A percentile compares a stretch with the other conserved stretches of the same genome.
Conservation (phyloP, 495 filamentous ascomycete species). For the Penicillium arizonense region DNA sequence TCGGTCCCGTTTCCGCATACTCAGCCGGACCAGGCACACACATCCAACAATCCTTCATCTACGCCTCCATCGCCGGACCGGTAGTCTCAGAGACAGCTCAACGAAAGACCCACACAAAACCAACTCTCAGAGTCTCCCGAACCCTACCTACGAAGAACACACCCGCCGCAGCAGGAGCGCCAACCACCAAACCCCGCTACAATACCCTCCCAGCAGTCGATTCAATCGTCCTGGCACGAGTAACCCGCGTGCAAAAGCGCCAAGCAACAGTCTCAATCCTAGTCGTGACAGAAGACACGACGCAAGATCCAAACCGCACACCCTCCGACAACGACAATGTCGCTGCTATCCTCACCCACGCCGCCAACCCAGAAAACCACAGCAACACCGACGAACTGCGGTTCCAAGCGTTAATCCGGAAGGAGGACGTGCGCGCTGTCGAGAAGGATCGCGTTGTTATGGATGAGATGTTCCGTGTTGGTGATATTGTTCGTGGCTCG, state of each 20-base stretch:
- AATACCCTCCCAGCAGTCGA: conserved; percentile 80
- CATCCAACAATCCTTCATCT: conserved; percentile 65
- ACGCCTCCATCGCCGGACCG: conserved; percentile 67
- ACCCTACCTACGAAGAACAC: conserved; percentile 5
- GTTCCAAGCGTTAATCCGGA: conserved; percentile 56
- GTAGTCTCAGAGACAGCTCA: conserved; percentile 50
- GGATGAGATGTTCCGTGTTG: conserved; percentile 86
- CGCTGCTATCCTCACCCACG: conserved; percentile 41
- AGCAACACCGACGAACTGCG: conserved; percentile 48
- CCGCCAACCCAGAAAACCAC: conserved; percentile 46
- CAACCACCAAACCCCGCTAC: conserved; percentile 33
- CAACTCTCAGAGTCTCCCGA: conserved; percentile 55
- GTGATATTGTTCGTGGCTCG: conserved; percentile 86
- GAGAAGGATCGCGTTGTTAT: conserved; percentile 95
- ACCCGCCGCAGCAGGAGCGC: conserved; percentile 15
- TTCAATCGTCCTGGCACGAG: conserved; percentile 75
- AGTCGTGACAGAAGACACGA: conserved; percentile 61
- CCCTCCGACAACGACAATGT: conserved; percentile 51
- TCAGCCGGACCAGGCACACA: conserved; percentile 78
- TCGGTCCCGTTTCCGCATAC: conserved; percentile 65
- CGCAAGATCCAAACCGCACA: conserved; percentile 37
- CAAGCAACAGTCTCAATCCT: conserved; percentile 83
- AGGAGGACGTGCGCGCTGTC: conserved; percentile 89
- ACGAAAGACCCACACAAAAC: conserved; percentile 51
- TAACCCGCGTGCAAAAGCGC: conserved; percentile 77